phyloP scores from a whole-genome alignment of 2,329 filamentous ascomycete species.

The Diaporthe vaccinii region DNA sequence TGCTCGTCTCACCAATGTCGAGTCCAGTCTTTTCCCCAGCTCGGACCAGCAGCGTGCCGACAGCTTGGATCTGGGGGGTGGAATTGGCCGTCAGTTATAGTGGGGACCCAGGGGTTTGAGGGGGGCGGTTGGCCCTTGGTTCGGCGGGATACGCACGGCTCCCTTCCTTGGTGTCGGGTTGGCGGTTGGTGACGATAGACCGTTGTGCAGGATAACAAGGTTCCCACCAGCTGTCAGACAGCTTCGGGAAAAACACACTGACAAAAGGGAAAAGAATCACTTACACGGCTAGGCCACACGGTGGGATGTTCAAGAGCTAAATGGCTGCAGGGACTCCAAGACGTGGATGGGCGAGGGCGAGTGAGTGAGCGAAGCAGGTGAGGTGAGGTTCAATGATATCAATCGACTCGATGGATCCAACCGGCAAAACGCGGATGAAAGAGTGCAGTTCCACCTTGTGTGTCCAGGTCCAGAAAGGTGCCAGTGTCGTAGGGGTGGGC shows the following conservation, averaged over 20 bases:
- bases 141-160: constrained; percentile 26
- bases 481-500: constrained; percentile 23
- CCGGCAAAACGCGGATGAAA: constrained; percentile 32
- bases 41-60: constrained; percentile 40
- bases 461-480: constrained; percentile 13
- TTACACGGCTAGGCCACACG: constrained; percentile 2
- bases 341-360: background rate
- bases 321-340: background rate
- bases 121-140: constrained; percentile 1
- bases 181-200: background rate
- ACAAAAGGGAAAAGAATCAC: background rate
- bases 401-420: constrained; percentile 3
- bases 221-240: background rate
- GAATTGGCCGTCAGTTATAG: constrained; percentile 8
- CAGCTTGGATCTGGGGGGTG: constrained; percentile 35
- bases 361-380: background rate
- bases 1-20: constrained; percentile 34
- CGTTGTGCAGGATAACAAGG: background rate
- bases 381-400: constrained; percentile 23
- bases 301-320: constrained; percentile 1
- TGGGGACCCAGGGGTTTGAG: constrained; percentile 21
- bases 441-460: constrained; percentile 25
- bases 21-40: constrained; percentile 30
- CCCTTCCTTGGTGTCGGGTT: constrained; percentile 23
- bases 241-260: background rate